phyloP scores from a whole-genome alignment of 2,329 filamentous ascomycete species.

The Fusarium robinianum region DNA sequence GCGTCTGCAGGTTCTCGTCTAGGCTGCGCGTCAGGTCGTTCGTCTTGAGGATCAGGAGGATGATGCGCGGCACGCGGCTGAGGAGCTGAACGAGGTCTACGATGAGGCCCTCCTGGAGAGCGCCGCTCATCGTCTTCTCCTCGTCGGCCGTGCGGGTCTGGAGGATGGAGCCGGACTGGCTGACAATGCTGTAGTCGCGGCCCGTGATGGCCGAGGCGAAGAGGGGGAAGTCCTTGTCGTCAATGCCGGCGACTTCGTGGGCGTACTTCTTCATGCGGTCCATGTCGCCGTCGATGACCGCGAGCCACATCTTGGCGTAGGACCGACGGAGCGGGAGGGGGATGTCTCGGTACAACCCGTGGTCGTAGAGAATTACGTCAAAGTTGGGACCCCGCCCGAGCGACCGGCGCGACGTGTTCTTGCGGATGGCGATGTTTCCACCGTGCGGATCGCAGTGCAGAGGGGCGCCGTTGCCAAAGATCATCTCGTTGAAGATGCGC shows the following conservation, averaged over 20 bases:
- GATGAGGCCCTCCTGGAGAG: slow-evolving; percentile 85
- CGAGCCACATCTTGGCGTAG: slow-evolving; percentile 97
- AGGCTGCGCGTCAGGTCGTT: slow-evolving; percentile 94
- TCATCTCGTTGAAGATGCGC: slow-evolving; percentile 99
- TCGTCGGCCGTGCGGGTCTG: slow-evolving; percentile 71
- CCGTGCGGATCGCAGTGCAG: slow-evolving; percentile 97
- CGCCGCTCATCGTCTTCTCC: slow-evolving; percentile 82
- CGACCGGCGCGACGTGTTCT: slow-evolving; percentile 64
- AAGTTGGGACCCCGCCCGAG: slow-evolving; percentile 70
- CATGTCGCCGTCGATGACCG: slow-evolving; percentile 89
- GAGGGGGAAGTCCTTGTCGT: slow-evolving; percentile 87
- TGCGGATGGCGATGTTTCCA: slow-evolving; percentile 90
- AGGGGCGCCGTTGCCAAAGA: slow-evolving; percentile 86
- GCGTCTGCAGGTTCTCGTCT: slow-evolving; percentile 85
- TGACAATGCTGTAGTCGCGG: slow-evolving; percentile 81
- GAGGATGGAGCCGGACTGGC: slow-evolving; percentile 59
- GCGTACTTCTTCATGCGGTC: slow-evolving; percentile 85
- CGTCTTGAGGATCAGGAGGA: slow-evolving; percentile 94
- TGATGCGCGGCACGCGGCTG: slow-evolving; percentile 86
- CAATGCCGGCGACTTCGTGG: slow-evolving; percentile 84
- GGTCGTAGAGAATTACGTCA: slow-evolving; percentile 94
- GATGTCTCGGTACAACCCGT: slow-evolving; percentile 94
- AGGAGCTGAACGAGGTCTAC: slow-evolving; percentile 87
- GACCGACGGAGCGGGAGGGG: slow-evolving; percentile 75
- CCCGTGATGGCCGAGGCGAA: slow-evolving; percentile 97